Evolutionary conservation across 257 asterid genomes (phyloP).

Genomic region (Mitragyna speciosa): DNA sequence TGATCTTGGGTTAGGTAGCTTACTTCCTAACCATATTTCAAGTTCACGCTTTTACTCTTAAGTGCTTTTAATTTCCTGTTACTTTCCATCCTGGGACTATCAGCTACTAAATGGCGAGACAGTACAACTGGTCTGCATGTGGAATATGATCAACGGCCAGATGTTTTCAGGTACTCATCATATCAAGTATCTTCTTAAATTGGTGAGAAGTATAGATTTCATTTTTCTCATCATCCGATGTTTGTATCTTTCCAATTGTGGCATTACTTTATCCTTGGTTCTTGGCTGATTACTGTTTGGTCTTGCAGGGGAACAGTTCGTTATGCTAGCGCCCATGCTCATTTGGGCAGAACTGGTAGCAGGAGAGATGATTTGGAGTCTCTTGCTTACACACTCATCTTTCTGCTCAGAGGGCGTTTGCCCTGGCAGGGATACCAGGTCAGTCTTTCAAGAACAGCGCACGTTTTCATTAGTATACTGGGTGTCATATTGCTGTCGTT

Average conservation of each 20-base stretch:
- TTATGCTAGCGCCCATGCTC: constrained; percentile 87
- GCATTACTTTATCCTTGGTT: background rate
- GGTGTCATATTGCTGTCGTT: too few relatives aligned
- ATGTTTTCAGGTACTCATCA: constrained; percentile 62
- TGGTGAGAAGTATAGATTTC: constrained; percentile 2
- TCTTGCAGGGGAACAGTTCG: constrained; percentile 82
- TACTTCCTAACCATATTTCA: background rate
- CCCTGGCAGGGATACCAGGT: constrained; percentile 99
- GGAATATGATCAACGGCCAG: constrained; percentile 85
- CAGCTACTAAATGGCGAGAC: constrained; percentile 83
- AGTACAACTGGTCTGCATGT: constrained; percentile 54
- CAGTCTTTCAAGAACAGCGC: constrained; percentile 7
- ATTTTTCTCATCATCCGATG: constrained; percentile 5
- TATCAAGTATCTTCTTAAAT: background rate
- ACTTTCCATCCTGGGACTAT: constrained; percentile 13
- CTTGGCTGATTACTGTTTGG: constrained; percentile 21
- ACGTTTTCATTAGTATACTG: background rate
- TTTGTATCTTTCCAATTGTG: too few relatives aligned
- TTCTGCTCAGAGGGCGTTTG: constrained; percentile 77
- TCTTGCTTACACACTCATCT: constrained; percentile 80
- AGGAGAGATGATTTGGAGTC: constrained; percentile 91
- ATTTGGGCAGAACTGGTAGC: constrained; percentile 76
- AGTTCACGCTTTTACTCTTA: constrained; percentile 1
- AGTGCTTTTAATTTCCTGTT: background rate
- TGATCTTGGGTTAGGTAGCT: constrained; percentile 84